Conservation (phyloP, 2,329 filamentous ascomycete species). For the Tricladium varicosporioides region DNA sequence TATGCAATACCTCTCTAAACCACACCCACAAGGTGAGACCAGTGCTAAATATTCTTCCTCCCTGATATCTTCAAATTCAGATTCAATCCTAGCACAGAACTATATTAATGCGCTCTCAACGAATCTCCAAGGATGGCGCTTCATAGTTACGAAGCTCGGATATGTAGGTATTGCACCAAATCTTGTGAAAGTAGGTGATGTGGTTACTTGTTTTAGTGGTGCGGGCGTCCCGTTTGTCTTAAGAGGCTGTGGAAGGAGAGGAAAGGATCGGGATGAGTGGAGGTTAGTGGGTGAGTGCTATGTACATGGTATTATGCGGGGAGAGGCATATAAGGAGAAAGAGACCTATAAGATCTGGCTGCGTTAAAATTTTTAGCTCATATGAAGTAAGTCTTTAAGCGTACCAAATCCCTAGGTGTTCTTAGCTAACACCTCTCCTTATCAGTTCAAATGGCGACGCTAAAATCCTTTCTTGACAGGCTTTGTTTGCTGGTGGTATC, state of each 20-base stretch:
- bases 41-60: neutral
- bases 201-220: neutral
- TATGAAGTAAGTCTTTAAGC: too few species aligned
- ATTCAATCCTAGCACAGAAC: neutral
- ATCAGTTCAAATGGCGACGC: too few species aligned
- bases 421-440: too few species aligned
- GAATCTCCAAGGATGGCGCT: neutral
- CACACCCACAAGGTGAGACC: neutral
- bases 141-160: slow-evolving; percentile 1
- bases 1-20: neutral
- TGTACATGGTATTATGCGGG: slow-evolving; percentile 13
- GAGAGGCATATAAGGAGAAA: neutral
- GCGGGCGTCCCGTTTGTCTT: slow-evolving; percentile 1
- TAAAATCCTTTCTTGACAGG: too few species aligned
- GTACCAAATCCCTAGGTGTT: too few species aligned
- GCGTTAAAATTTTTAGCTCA: neutral
- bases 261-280: neutral
- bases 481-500: too few species aligned
- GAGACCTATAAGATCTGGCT: neutral
- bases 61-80: neutral
- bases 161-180: neutral
- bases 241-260: neutral
- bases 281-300: slow-evolving; percentile 11
- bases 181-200: neutral
- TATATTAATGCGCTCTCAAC: neutral